phyloP scores from a whole-genome alignment of 2,329 filamentous ascomycete genomes.

The Claviceps paspali region DNA sequence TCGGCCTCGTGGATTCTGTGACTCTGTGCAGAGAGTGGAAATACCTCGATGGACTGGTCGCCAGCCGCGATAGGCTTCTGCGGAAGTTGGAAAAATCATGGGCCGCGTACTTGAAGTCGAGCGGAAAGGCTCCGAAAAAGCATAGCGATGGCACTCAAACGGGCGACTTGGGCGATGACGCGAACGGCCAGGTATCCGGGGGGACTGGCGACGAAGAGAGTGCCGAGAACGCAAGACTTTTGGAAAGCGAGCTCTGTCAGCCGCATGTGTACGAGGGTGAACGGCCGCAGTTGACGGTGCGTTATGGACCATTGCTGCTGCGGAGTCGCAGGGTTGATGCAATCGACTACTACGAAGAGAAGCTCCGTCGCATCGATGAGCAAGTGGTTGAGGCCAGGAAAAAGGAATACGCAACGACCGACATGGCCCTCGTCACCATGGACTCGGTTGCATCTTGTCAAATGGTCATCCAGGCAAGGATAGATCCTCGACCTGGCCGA shows the following conservation, averaged over 20 bases:
- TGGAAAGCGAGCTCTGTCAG: constrained; percentile 29
- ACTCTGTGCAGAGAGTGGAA: constrained; percentile 79
- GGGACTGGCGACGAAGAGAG: constrained; percentile 24
- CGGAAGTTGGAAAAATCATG: constrained; percentile 69
- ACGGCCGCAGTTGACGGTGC: constrained; percentile 56
- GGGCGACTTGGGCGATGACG: constrained; percentile 3
- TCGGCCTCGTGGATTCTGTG: constrained; percentile 81
- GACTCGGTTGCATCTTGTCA: constrained; percentile 84
- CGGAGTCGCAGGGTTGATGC: constrained; percentile 66
- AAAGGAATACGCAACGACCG: constrained; percentile 61
- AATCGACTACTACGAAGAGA: constrained; percentile 87
- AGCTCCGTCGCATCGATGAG: constrained; percentile 63
- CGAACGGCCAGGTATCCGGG: constrained; percentile 16
- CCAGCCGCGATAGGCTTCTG: constrained; percentile 47
- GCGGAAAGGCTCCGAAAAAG: constrained; percentile 8
- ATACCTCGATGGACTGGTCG: constrained; percentile 60
- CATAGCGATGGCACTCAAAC: constrained; percentile 6
- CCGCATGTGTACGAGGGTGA: constrained; percentile 24
- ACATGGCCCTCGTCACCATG: constrained; percentile 93
- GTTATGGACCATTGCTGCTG: constrained; percentile 63
- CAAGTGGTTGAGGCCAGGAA: constrained; percentile 54
- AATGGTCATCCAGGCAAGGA: constrained; percentile 89
- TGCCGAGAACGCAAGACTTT: constrained; percentile 43
- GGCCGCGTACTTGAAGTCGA: constrained; percentile 43
- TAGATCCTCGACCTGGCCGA: constrained; percentile 78